phyloP scores from a whole-genome alignment of 2,329 filamentous ascomycete genomes.

The Dendryphion nanum region DNA sequence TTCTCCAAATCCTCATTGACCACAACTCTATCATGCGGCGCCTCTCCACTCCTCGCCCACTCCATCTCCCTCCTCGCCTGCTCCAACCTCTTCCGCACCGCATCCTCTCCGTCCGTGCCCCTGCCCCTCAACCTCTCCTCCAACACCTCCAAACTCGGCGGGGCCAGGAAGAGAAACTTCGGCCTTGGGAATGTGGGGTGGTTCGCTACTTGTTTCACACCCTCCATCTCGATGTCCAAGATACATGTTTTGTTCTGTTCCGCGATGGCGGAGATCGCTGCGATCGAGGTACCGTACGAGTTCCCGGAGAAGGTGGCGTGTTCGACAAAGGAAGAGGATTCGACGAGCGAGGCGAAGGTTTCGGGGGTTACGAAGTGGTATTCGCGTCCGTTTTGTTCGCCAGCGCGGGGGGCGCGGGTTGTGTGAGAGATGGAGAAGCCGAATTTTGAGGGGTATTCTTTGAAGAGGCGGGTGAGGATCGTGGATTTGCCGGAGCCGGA shows the following conservation, averaged over 20 bases:
- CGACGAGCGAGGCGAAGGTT: slow-evolving; percentile 53
- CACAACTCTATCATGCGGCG: slow-evolving; percentile 53
- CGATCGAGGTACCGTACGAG: slow-evolving; percentile 79
- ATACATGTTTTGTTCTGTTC: slow-evolving; percentile 73
- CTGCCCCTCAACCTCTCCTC: slow-evolving; percentile 57
- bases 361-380: slow-evolving; percentile 68
- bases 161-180: slow-evolving; percentile 81
- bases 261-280: slow-evolving; percentile 73
- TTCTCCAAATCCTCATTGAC: slow-evolving; percentile 53
- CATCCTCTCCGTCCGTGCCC: slow-evolving; percentile 48
- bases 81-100: slow-evolving; percentile 48
- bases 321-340: slow-evolving; percentile 73
- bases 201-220: slow-evolving; percentile 88
- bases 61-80: slow-evolving; percentile 47
- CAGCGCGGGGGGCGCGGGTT: slow-evolving; percentile 71
- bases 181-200: slow-evolving; percentile 64
- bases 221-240: slow-evolving; percentile 97
- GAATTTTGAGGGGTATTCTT: slow-evolving; percentile 65
- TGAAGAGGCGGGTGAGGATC: slow-evolving; percentile 70
- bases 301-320: slow-evolving; percentile 84
- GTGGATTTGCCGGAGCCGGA: slow-evolving; percentile 81
- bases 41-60: slow-evolving; percentile 38
- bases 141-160: slow-evolving; percentile 71
- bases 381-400: slow-evolving; percentile 73
- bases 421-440: slow-evolving; percentile 67